Percentiles rank a stretch among this genome's conserved stretches.
Evolutionary conservation across 352 stramenopile genomes (phyloP).

Genomic region (Phytophthora capsici): DNA sequence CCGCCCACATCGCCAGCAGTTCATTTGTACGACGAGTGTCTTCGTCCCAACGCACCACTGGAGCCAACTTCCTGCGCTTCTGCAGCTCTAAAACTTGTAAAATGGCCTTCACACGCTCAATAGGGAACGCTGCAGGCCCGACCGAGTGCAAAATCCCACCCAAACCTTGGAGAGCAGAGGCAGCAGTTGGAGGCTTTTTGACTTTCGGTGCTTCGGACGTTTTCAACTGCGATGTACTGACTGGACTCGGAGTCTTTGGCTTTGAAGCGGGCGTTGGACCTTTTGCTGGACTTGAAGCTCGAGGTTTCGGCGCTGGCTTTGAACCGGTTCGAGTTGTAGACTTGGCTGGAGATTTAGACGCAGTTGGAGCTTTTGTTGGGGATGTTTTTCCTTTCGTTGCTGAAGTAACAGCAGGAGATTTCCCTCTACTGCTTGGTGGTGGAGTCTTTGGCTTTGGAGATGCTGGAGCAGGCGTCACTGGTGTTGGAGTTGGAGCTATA

Average conservation of each 20-base stretch:
- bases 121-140: conserved; percentile 38
- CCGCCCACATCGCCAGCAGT: conserved; percentile 61
- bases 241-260: conserved; percentile 1
- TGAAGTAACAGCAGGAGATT: conserved; percentile 1
- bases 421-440: conserved; percentile 12
- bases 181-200: conserved; percentile 26
- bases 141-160: conserved; percentile 47
- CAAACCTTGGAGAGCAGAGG: conserved; percentile 45
- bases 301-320: conserved; percentile 12
- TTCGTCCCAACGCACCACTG: conserved; percentile 63
- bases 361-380: conserved; percentile 7
- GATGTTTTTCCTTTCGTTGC: conserved; percentile 19
- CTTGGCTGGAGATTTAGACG: conserved; percentile 25
- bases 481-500: neutral
- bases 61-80: conserved; percentile 35
- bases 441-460: conserved; percentile 15
- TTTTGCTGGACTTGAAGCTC: conserved; percentile 26
- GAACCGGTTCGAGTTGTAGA: conserved; percentile 6
- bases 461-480: neutral
- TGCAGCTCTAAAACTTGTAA: conserved; percentile 47
- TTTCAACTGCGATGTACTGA: conserved; percentile 8
- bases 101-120: conserved; percentile 57
- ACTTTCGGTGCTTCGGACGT: conserved; percentile 4
- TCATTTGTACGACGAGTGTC: conserved; percentile 57
- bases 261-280: conserved; percentile 13